Evolutionary conservation across 305 asterid genomes (phyloP).

Genomic region (Coffea humblotiana): DNA sequence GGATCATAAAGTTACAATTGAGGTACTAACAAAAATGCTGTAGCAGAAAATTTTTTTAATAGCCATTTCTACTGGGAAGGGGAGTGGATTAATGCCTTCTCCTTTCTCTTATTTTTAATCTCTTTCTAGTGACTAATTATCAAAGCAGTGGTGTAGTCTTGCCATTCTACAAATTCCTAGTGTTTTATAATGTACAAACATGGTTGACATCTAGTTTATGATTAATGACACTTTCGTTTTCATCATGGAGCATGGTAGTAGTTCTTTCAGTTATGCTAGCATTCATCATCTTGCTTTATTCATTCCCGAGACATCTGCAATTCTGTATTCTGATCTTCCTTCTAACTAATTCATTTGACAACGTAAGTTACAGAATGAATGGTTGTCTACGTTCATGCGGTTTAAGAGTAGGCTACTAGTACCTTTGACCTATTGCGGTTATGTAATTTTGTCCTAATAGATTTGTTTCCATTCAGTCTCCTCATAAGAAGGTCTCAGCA

Average conservation of each 20-base stretch:
- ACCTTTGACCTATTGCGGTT: background rate
- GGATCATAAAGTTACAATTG: conserved; percentile 67
- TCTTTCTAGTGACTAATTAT: background rate
- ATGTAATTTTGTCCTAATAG: background rate
- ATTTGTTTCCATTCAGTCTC: background rate
- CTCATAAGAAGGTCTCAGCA: conserved; percentile 14
- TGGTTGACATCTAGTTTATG: background rate
- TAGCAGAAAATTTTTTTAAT: background rate
- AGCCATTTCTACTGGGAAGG: background rate
- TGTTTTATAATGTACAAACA: background rate
- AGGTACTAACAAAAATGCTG: conserved; percentile 38
- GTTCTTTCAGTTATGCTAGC: too few species aligned
- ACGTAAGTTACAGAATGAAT: background rate
- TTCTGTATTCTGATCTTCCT: background rate
- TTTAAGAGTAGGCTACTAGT: background rate
- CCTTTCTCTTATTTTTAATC: background rate
- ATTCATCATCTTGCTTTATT: background rate
- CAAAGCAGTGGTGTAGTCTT: background rate
- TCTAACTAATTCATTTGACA: background rate
- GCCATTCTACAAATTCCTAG: background rate
- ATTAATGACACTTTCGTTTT: background rate
- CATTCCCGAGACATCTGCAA: background rate
- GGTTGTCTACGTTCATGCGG: background rate
- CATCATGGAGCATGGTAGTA: background rate
- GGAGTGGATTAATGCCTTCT: background rate